Conservation (phyloP, 2,329 filamentous ascomycete genomes). For the Nigrospora sphaerica region DNA sequence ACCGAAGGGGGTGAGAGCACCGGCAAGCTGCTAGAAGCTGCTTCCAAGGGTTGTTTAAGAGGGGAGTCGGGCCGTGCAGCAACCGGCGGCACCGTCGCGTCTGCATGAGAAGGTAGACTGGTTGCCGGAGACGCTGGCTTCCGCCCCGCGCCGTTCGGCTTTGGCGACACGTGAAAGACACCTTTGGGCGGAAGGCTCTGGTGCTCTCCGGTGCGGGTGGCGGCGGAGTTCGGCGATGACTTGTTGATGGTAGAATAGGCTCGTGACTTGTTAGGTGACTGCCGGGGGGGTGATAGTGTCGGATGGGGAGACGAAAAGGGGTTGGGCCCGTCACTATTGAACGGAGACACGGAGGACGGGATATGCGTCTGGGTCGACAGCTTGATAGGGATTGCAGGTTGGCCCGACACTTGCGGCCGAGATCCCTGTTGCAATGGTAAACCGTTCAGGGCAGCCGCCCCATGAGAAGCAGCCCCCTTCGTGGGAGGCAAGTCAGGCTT, state of each 20-base stretch:
- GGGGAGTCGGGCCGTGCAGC: slow-evolving; percentile 17
- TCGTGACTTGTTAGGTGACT: slow-evolving; percentile 31
- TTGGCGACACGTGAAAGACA: slow-evolving; percentile 21
- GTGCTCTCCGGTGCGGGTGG: slow-evolving; percentile 9
- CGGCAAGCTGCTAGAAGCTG: slow-evolving; percentile 12
- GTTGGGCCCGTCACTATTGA: slow-evolving; percentile 23
- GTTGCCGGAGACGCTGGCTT: slow-evolving; percentile 8
- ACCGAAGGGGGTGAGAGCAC: slow-evolving; percentile 16
- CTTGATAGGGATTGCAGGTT: slow-evolving; percentile 18
- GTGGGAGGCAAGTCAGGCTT: slow-evolving; percentile 7
- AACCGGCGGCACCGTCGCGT: slow-evolving; percentile 10
- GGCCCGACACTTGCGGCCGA: slow-evolving; percentile 7
- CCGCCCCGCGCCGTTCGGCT: slow-evolving; percentile 9
- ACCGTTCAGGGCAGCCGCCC: neutral
- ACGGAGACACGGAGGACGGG: slow-evolving; percentile 16
- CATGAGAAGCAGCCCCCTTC: neutral
- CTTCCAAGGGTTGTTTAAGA: slow-evolving; percentile 17
- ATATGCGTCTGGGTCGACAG: slow-evolving; percentile 15
- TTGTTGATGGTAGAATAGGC: slow-evolving; percentile 29
- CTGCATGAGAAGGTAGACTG: slow-evolving; percentile 12
- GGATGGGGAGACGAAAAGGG: slow-evolving; percentile 37
- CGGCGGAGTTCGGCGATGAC: slow-evolving; percentile 16
- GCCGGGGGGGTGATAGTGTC: slow-evolving; percentile 30
- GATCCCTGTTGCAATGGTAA: slow-evolving; percentile 10
- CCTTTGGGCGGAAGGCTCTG: slow-evolving; percentile 20